Evolutionary conservation across 2,329 filamentous ascomycete genomes (phyloP), one percentile per base, ranked within the genome.

Genomic region (Fusarium avenaceum): DNA sequence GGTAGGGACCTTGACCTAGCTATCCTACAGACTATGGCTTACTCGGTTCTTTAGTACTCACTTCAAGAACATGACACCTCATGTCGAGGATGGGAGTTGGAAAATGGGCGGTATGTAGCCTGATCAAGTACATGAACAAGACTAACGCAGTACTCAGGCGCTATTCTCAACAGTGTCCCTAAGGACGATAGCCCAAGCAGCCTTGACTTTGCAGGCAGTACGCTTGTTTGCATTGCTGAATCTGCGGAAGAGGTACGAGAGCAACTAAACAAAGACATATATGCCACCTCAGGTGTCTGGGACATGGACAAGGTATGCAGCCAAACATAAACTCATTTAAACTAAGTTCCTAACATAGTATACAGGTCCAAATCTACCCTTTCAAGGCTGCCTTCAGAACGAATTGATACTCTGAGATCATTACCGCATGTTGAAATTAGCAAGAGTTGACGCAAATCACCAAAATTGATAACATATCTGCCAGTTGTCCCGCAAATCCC

Each of bases 201-300:
- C 20, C 86, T 88, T 43, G 88, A 91, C 75, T 93, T 96, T 80
- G 87, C 88, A 67, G 93, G 93, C 42, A 93, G 90, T 76, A 87
- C 89, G 19, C 81, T 96, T 74, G 83, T 96, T 28, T 82, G 87
- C 39, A 78, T 86, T 30, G 93, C 91, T 9, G 85, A 87, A 65
- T 89, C 85, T 10, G 88, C 86, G 72, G 90, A 94, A 67, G 90
- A 93, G 76, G 87, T 92, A 3, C 76, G 90, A 40, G 85, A 90
- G 71, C 75, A 86, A 51, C 77, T 97, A 46, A 87, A 86, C 77
- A 84, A 87, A 48, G 94, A 97, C 80, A 82, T 94, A 11, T 97
- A 97, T 80, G 83, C 85, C 11, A 84, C 80, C 63, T 84, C 79
- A 43, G 92, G 89, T 1, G 93, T 96, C 10, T 97, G 94, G 94